Percentiles rank a stretch among this genome's conserved stretches.
These are phyloP conservation scores for Leishmania major DNA, from an alignment of 208 protist species.

Conservation along the genomic window DNA sequence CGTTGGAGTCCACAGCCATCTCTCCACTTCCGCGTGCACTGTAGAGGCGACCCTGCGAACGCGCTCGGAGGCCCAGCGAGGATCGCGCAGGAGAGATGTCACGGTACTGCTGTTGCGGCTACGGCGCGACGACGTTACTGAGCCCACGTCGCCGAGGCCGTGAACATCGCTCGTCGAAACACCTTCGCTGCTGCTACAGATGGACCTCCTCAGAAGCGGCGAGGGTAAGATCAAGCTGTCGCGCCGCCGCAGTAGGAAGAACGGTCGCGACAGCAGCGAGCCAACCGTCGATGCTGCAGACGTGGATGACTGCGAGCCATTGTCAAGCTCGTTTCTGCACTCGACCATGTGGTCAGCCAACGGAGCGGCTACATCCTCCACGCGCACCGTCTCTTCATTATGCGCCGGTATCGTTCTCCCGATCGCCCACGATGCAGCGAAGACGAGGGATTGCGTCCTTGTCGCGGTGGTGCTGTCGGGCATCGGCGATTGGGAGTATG, in stretches of 20 bases:
- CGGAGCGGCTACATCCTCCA: conserved; percentile 9
- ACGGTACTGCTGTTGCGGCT: conserved; percentile 9
- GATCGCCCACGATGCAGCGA: conserved; percentile 4
- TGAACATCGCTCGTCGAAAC: neutral
- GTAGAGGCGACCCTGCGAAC: conserved; percentile 13
- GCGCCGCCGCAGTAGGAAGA: neutral
- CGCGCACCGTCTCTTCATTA: neutral
- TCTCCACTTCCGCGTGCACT: conserved; percentile 2
- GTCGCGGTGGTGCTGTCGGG: neutral
- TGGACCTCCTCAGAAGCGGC: neutral
- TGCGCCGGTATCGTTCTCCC: conserved; percentile 5
- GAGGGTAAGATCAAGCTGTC: too few relatives aligned
- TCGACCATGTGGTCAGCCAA: neutral
- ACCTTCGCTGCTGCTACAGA: neutral
- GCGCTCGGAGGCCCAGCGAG: conserved; percentile 24
- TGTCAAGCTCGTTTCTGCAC: too few relatives aligned
- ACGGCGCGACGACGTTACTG: conserved; percentile 5
- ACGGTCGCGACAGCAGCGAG: neutral
- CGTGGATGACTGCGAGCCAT: neutral
- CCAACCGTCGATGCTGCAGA: neutral
- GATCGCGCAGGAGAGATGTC: conserved; percentile 15
- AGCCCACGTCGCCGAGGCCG: conserved; percentile 7
- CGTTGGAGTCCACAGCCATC: conserved; percentile 8
- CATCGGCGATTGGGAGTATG: neutral
- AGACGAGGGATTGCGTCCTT: neutral